These are phyloP conservation scores for Fonsecaea erecta DNA, from an alignment of 2,329 filamentous ascomycete genomes.

Conservation along the genomic window DNA sequence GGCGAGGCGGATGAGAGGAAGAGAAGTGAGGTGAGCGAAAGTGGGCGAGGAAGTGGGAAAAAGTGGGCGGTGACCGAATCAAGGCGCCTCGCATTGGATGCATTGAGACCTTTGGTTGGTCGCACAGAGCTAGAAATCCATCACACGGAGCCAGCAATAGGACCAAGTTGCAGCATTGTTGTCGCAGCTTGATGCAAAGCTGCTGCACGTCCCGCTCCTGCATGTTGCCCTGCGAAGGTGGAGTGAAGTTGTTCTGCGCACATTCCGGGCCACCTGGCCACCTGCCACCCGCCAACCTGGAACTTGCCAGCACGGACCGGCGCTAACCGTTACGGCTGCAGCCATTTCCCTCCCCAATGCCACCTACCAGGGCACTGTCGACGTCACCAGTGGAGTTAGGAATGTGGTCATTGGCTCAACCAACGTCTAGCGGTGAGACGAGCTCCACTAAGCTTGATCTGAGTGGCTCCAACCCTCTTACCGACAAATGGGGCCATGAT, in stretches of 20 bases:
- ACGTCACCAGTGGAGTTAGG: neutral
- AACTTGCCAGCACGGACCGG: slow-evolving; percentile 20
- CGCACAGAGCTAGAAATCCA: slow-evolving; percentile 1
- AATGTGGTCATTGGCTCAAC: too few relatives aligned
- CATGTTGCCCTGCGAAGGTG: slow-evolving; percentile 12
- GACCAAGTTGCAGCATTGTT: slow-evolving; percentile 6
- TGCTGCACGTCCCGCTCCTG: slow-evolving; percentile 10
- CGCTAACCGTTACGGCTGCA: slow-evolving; percentile 16
- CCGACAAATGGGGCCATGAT: slow-evolving; percentile 19
- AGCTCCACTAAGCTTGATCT: neutral
- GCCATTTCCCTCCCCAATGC: slow-evolving; percentile 8
- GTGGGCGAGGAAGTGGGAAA: slow-evolving; percentile 18
- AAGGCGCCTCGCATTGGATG: slow-evolving; percentile 6
- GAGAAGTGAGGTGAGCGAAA: slow-evolving; percentile 22
- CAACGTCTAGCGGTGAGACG: neutral
- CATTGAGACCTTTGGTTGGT: neutral
- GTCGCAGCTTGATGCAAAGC: slow-evolving; percentile 13
- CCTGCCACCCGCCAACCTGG: neutral
- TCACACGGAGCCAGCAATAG: neutral
- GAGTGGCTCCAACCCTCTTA: slow-evolving; percentile 5
- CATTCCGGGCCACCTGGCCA: neutral
- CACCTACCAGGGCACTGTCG: neutral
- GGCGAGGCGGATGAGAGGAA: slow-evolving; percentile 17
- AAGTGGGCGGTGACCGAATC: slow-evolving; percentile 13
- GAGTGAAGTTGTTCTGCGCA: neutral